Percentiles rank a stretch among this genome's conserved stretches.
phyloP scores from a whole-genome alignment of 2,329 filamentous ascomycete species.

The Dissoconium aciculare region DNA sequence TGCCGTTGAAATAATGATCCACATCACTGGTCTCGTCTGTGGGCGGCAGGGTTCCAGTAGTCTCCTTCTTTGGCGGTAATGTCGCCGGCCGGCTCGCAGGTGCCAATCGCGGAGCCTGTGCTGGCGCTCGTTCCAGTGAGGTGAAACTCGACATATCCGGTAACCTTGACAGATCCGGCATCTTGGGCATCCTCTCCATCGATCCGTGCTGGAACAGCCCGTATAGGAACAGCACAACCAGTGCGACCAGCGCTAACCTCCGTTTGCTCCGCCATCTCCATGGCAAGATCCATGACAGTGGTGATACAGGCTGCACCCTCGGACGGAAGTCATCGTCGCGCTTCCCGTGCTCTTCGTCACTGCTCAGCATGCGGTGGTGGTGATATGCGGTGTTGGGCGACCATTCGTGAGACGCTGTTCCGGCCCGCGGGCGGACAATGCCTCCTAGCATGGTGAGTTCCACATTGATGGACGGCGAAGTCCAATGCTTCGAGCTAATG shows the following conservation, averaged over 20 bases:
- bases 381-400: not conserved
- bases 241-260: too few species aligned
- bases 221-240: too few species aligned
- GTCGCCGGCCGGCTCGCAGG: constrained; percentile 1
- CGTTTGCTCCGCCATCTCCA: constrained; percentile 31
- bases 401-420: not conserved
- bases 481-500: too few species aligned
- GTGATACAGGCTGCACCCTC: constrained; percentile 11
- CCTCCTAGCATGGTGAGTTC: constrained; percentile 1
- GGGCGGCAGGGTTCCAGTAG: constrained; percentile 14
- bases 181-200: too few species aligned
- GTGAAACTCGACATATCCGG: too few species aligned
- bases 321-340: constrained; percentile 47
- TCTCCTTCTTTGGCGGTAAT: constrained; percentile 9
- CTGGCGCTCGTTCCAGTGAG: too few species aligned
- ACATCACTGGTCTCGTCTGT: constrained; percentile 9
- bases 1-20: constrained; percentile 48
- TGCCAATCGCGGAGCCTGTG: too few species aligned
- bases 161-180: too few species aligned
- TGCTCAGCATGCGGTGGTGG: constrained; percentile 11
- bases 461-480: too few species aligned
- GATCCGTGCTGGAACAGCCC: constrained; percentile 52
- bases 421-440: not conserved
- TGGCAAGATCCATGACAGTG: constrained; percentile 16
- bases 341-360: constrained; percentile 50